A percentile compares a stretch with the other conserved stretches of the same genome.
Conservation (phyloP, 495 filamentous ascomycete genomes). For the Neurospora tetraspora region DNA sequence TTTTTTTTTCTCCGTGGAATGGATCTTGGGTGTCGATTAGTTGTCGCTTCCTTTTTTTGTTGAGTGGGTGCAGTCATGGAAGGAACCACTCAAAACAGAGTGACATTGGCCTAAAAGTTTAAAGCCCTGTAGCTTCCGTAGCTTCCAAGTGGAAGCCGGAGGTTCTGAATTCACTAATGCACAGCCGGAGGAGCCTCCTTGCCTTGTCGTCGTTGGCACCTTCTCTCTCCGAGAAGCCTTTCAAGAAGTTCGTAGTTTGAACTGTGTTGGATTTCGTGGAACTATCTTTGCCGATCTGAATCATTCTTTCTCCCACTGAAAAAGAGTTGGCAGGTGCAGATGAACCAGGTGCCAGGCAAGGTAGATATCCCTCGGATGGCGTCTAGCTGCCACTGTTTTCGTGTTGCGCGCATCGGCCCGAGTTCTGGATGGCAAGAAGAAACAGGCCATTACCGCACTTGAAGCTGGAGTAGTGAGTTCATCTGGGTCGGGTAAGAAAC, state of each 20-base stretch:
- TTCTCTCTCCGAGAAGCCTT: not conserved
- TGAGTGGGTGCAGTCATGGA: not conserved
- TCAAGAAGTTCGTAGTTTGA: not conserved
- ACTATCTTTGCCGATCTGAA: not conserved
- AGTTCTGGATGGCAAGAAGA: not conserved
- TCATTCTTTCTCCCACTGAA: too few relatives aligned
- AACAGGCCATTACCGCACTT: not conserved
- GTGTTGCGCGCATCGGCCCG: not conserved
- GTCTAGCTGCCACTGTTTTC: not conserved
- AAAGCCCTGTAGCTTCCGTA: not conserved
- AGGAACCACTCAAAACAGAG: not conserved
- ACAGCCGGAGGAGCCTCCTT: not conserved
- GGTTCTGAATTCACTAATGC: not conserved
- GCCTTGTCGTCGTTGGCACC: not conserved
- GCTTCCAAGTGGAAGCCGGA: not conserved
- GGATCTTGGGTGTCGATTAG: not conserved
- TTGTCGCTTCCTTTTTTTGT: not conserved
- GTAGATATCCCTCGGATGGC: not conserved
- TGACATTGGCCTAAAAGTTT: not conserved
- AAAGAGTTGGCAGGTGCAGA: too few relatives aligned
- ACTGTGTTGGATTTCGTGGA: not conserved
- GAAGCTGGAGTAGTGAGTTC: not conserved
- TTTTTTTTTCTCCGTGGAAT: not conserved
- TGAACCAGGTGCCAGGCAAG: too few relatives aligned
- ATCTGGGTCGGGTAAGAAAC: too few relatives aligned